A percentile compares a stretch with the other conserved stretches of the same genome.
Conservation (phyloP, 2,329 filamentous ascomycete genomes). For the Daldinia sp. region DNA sequence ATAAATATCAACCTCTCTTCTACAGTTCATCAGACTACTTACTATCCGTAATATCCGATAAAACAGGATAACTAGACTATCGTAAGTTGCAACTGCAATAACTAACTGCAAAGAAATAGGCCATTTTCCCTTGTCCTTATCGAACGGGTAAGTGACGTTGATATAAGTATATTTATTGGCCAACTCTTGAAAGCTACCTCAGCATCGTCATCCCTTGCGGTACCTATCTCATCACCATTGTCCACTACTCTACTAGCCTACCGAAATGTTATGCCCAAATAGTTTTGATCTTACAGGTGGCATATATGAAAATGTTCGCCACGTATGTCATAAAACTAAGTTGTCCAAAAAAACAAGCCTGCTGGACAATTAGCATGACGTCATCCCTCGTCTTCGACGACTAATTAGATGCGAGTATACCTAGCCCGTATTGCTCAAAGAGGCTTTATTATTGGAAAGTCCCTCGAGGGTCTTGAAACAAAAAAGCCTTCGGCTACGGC, state of each 20-base stretch:
- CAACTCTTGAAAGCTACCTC: background rate
- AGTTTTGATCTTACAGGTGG: background rate
- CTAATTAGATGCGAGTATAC: conserved; percentile 31
- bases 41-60: too few species aligned
- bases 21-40: background rate
- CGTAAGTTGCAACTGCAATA: background rate
- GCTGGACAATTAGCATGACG: conserved; percentile 35
- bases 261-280: background rate
- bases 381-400: conserved; percentile 17
- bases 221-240: background rate
- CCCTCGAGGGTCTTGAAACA: background rate
- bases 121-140: background rate
- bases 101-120: background rate
- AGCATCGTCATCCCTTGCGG: background rate
- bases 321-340: conserved; percentile 24
- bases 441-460: background rate
- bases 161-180: background rate
- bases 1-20: background rate
- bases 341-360: conserved; percentile 26
- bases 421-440: conserved; percentile 17
- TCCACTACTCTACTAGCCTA: background rate
- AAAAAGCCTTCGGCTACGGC: background rate
- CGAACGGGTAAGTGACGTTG: background rate
- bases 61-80: too few species aligned
- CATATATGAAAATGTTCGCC: conserved; percentile 19